These are phyloP conservation scores for Clavispora asparagi DNA, from an alignment of 805 yeast genomes.

Conservation along the genomic window DNA sequence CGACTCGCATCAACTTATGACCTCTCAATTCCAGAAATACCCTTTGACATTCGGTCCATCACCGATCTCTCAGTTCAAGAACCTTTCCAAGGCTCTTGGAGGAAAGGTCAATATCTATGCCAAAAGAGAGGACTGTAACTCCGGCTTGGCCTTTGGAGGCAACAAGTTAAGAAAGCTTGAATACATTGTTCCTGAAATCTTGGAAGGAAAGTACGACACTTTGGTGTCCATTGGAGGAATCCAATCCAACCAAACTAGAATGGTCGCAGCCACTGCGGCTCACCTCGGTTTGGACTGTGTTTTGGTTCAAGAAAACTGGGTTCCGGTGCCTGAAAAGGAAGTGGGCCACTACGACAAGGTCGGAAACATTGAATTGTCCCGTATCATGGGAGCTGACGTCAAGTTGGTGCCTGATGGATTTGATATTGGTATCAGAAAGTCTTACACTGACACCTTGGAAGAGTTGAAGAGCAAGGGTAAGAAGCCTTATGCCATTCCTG, in stretches of 20 bases:
- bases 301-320: constrained; percentile 4
- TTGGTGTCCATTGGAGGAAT: constrained; percentile 4
- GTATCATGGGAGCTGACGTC: constrained; percentile 5
- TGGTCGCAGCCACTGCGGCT: constrained; percentile 5
- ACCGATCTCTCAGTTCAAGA: constrained; percentile 2
- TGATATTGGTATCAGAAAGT: constrained; percentile 5
- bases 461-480: constrained; percentile 4
- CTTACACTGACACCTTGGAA: constrained; percentile 1
- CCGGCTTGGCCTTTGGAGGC: constrained; percentile 4
- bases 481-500: constrained; percentile 5
- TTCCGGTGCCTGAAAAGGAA: constrained; percentile 3
- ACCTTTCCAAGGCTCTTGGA: constrained; percentile 3
- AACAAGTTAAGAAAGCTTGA: constrained; percentile 4
- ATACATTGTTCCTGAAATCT: constrained; percentile 5
- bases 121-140: constrained; percentile 5
- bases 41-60: constrained; percentile 4
- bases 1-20: neutral
- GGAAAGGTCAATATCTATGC: constrained; percentile 4
- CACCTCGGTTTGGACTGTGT: constrained; percentile 5
- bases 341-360: constrained; percentile 4
- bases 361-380: constrained; percentile 4
- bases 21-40: constrained; percentile 2
- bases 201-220: constrained; percentile 3
- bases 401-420: constrained; percentile 4
- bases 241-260: constrained; percentile 5